Conservation (phyloP, 345 rosid genomes). For the Euphorbia peplus region DNA sequence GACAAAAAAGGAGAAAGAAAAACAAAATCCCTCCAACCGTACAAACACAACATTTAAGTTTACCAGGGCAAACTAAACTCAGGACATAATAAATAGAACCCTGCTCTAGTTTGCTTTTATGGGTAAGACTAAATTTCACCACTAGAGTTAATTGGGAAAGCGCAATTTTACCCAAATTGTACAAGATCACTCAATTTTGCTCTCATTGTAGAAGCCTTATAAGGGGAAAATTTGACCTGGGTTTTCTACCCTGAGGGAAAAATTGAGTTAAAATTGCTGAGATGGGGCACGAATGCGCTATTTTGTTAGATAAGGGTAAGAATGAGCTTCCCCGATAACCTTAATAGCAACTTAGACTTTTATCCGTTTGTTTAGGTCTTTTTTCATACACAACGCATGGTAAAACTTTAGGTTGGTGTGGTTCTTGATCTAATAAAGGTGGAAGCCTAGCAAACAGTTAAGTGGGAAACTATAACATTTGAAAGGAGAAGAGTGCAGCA, state of each 20-base stretch:
- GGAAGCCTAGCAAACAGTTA: slow-evolving; percentile 19
- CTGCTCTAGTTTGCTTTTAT: background rate
- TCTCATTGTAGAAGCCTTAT: too few relatives aligned
- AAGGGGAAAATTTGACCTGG: too few relatives aligned
- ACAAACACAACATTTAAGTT: background rate
- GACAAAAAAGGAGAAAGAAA: background rate
- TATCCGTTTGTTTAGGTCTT: background rate
- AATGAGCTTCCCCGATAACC: too few relatives aligned
- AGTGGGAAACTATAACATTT: slow-evolving; percentile 13
- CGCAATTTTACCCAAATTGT: too few relatives aligned
- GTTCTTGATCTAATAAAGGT: slow-evolving; percentile 27
- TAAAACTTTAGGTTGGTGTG: slow-evolving; percentile 21
- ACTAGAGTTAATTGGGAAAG: too few relatives aligned
- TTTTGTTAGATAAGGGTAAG: too few relatives aligned
- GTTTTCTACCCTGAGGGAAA: too few relatives aligned
- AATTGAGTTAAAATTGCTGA: too few relatives aligned
- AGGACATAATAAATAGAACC: slow-evolving; percentile 5
- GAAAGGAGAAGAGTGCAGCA: background rate
- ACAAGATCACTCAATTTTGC: too few relatives aligned
- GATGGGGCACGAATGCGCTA: too few relatives aligned
- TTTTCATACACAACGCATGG: slow-evolving; percentile 14
- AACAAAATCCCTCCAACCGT: background rate
- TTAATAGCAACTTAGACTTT: too few relatives aligned
- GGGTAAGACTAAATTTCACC: background rate
- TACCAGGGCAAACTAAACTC: slow-evolving; percentile 18